Evolutionary conservation across 306 rosid genomes (phyloP).

Genomic region (Cyamopsis tetragonoloba): DNA sequence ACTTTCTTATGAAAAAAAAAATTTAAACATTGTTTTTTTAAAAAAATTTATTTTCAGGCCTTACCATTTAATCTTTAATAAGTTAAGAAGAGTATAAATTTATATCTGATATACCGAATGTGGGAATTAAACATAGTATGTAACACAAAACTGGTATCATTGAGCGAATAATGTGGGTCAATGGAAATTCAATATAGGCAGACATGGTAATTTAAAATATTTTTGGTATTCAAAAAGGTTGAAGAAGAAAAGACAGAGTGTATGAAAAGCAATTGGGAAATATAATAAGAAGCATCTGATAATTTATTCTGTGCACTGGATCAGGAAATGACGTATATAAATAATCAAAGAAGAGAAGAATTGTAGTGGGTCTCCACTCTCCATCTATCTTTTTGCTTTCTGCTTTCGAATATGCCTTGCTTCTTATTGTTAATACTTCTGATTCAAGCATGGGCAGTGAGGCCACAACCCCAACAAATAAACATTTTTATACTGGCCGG

Average conservation of each 20-base stretch:
- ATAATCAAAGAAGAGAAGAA: neutral
- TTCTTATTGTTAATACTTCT: neutral
- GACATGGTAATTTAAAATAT: neutral
- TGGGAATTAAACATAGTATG: too few relatives aligned
- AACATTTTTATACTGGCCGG: conserved; percentile 76
- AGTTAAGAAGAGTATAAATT: too few relatives aligned
- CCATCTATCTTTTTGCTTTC: too few relatives aligned
- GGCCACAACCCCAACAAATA: neutral
- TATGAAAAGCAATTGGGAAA: neutral
- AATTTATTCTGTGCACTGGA: neutral
- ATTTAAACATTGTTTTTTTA: too few relatives aligned
- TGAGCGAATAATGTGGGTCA: too few relatives aligned
- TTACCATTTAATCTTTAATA: too few relatives aligned
- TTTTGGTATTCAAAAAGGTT: neutral
- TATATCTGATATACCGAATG: too few relatives aligned
- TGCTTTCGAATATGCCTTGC: conserved; percentile 26
- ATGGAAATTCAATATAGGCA: too few relatives aligned
- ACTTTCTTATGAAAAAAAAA: too few relatives aligned
- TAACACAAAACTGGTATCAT: too few relatives aligned
- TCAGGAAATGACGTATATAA: neutral
- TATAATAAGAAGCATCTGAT: neutral
- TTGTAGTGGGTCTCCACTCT: neutral
- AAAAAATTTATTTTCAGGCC: too few relatives aligned
- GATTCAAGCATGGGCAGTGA: conserved; percentile 11
- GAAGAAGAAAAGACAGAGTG: neutral